Percentiles rank a stretch among this genome's conserved stretches.
Conservation (phyloP, 2,329 filamentous ascomycete genomes). For the Hypoxylon sp. region DNA sequence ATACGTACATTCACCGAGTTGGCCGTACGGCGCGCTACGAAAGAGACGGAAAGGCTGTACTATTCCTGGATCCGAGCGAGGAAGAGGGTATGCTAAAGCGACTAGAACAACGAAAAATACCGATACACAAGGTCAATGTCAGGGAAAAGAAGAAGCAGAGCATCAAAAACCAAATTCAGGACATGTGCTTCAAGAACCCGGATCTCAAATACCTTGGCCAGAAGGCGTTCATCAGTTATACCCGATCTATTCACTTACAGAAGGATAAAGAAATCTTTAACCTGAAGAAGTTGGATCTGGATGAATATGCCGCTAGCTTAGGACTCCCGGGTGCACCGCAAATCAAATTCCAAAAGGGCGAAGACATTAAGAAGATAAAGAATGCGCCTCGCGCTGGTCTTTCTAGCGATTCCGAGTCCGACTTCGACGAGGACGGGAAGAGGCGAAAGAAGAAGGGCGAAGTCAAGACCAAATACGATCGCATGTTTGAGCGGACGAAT, state of each 20-base stretch:
- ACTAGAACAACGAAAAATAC: constrained; percentile 89
- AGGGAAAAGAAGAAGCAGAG: constrained; percentile 89
- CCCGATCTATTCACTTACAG: constrained; percentile 85
- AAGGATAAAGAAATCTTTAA: constrained; percentile 94
- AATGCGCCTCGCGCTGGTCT: constrained; percentile 80
- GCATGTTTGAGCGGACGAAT: constrained; percentile 97
- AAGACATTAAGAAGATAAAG: constrained; percentile 87
- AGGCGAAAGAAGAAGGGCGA: constrained; percentile 74
- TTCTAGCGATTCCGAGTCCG: constrained; percentile 70
- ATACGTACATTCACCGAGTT: constrained; percentile 97
- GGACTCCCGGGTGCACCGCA: constrained; percentile 91
- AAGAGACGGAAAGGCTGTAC: constrained; percentile 84
- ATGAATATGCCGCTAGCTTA: constrained; percentile 85
- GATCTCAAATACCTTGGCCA: constrained; percentile 95
- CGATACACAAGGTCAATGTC: constrained; percentile 86
- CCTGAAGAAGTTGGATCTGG: constrained; percentile 82
- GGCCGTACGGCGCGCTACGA: constrained; percentile 91
- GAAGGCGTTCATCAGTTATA: constrained; percentile 94
- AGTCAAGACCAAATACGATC: constrained; percentile 94
- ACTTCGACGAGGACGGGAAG: constrained; percentile 67
- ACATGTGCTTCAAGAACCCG: constrained; percentile 94
- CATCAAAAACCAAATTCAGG: constrained; percentile 87
- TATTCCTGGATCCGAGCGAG: constrained; percentile 93
- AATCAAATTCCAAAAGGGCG: constrained; percentile 92
- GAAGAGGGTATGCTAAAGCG: constrained; percentile 90